These are phyloP conservation scores for Linum usitatissimum DNA, from an alignment of 345 rosid species.

Conservation along the genomic window DNA sequence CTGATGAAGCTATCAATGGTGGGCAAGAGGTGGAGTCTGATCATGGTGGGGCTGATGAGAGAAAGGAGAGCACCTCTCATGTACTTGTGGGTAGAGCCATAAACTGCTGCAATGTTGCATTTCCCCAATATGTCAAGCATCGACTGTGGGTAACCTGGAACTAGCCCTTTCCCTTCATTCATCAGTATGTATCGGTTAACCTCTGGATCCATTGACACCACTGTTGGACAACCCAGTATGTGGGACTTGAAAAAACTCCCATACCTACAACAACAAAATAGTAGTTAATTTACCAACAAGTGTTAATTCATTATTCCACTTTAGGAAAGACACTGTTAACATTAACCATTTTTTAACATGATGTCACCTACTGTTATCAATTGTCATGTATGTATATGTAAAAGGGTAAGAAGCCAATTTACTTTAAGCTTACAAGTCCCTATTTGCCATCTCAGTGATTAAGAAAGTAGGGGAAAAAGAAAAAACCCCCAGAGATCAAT, in stretches of 20 bases:
- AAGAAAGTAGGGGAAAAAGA: neutral
- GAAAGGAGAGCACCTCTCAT: slow-evolving; percentile 63
- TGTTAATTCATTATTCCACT: neutral
- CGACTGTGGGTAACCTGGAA: slow-evolving; percentile 89
- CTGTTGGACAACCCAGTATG: slow-evolving; percentile 71
- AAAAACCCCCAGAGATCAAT: neutral
- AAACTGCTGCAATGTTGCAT: slow-evolving; percentile 69
- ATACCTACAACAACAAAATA: neutral
- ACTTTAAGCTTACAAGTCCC: neutral
- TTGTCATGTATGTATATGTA: too few relatives aligned
- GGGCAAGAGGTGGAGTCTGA: slow-evolving; percentile 47
- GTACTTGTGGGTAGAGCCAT: slow-evolving; percentile 55
- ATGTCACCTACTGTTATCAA: too few relatives aligned
- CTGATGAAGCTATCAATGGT: slow-evolving; percentile 53
- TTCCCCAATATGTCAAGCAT: slow-evolving; percentile 70
- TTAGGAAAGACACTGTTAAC: too few relatives aligned
- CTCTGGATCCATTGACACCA: slow-evolving; percentile 71
- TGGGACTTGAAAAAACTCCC: slow-evolving; percentile 80
- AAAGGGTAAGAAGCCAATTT: neutral
- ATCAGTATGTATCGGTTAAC: slow-evolving; percentile 63
- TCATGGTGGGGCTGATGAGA: slow-evolving; percentile 46
- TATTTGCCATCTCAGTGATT: too few relatives aligned
- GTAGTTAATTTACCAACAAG: neutral
- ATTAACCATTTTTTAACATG: too few relatives aligned
- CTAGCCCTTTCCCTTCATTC: slow-evolving; percentile 75